Evolutionary conservation across 2,329 filamentous ascomycete species (phyloP).

Genomic region (Cladosporium oxysporum): DNA sequence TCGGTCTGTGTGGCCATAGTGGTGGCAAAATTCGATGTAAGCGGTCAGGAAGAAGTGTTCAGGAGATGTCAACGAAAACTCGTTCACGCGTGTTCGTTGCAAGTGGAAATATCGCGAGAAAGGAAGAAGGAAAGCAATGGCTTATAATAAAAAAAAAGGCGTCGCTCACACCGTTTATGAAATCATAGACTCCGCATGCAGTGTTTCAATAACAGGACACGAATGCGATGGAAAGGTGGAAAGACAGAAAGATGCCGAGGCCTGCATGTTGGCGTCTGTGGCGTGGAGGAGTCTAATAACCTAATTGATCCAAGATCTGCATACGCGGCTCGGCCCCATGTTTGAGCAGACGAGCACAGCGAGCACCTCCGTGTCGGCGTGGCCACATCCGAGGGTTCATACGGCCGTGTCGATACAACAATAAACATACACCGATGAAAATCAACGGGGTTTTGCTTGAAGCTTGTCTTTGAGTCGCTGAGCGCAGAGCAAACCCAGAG

Average conservation of each 20-base stretch:
- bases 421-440: not conserved
- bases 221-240: not conserved
- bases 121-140: not conserved
- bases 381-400: not conserved
- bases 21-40: not conserved
- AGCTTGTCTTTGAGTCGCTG: not conserved
- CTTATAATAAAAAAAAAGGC: not conserved
- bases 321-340: slow-evolving; percentile 7
- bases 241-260: slow-evolving; percentile 4
- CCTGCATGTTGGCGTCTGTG: not conserved
- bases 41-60: not conserved
- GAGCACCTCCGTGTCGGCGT: not conserved
- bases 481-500: not conserved
- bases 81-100: not conserved
- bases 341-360: not conserved
- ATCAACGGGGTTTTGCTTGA: too few relatives aligned
- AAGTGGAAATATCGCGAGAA: not conserved
- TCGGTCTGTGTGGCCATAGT: not conserved
- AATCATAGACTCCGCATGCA: not conserved
- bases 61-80: not conserved
- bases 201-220: not conserved
- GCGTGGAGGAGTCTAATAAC: slow-evolving; percentile 2
- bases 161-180: not conserved
- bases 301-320: slow-evolving; percentile 8
- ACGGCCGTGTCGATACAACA: not conserved